These are phyloP conservation scores for Myriosclerotinia curreyana DNA, from an alignment of 2,329 filamentous ascomycete genomes.

Conservation along the genomic window DNA sequence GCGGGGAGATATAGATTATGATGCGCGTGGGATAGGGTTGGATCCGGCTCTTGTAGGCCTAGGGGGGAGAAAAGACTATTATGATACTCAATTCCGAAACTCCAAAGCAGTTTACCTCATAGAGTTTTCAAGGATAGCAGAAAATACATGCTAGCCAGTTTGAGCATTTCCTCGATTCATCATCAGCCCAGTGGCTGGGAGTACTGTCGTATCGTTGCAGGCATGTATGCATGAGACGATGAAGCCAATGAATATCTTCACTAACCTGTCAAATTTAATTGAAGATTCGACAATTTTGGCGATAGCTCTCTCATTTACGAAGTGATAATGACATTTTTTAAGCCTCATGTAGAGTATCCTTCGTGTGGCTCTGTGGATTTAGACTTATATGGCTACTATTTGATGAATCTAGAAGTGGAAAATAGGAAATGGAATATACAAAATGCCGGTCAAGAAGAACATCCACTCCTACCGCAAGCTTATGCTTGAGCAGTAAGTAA, in stretches of 20 bases:
- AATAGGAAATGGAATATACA: neutral
- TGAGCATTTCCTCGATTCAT: too few species aligned
- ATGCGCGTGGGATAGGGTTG: too few species aligned
- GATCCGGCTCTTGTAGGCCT: too few species aligned
- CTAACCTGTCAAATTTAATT: neutral
- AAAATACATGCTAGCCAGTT: too few species aligned
- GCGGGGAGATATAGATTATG: too few species aligned
- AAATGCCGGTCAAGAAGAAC: neutral
- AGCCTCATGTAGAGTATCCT: neutral
- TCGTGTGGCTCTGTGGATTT: neutral
- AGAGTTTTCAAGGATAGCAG: too few species aligned
- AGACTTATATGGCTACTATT: too few species aligned
- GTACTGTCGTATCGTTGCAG: neutral
- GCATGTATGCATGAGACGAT: slow-evolving; percentile 4
- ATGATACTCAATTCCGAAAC: too few species aligned
- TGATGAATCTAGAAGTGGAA: too few species aligned
- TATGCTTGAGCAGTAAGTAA: neutral
- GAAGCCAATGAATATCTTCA: neutral
- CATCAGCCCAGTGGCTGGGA: too few species aligned
- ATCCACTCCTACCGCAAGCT: neutral
- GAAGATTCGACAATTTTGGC: neutral
- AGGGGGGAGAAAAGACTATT: too few species aligned
- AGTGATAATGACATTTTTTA: neutral
- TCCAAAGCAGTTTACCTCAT: too few species aligned
- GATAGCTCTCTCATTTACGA: neutral